These are phyloP conservation scores for Asterophora lycoperdoides DNA, from an alignment of 768 basidiomycete genomes.

Conservation along the genomic window DNA sequence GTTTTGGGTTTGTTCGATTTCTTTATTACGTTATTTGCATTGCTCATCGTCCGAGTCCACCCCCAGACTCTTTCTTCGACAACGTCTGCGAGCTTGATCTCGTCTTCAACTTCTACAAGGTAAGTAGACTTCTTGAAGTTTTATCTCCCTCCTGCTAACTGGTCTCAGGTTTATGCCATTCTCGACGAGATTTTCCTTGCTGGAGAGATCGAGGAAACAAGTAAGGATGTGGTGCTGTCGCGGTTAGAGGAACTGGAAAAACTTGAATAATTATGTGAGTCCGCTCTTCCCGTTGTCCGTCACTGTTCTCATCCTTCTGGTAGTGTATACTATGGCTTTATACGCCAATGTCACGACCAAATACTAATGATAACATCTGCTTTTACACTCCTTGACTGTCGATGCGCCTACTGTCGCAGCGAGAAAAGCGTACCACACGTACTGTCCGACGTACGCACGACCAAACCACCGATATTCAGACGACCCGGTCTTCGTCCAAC, in stretches of 20 bases:
- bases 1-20: constrained; percentile 68
- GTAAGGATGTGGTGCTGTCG: constrained; percentile 90
- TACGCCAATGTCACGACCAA: background rate
- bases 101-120: constrained; percentile 99
- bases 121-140: constrained; percentile 21
- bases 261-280: constrained; percentile 52
- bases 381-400: background rate
- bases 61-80: constrained; percentile 91
- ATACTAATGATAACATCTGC: constrained; percentile 13
- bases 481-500: background rate
- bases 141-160: background rate
- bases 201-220: constrained; percentile 97
- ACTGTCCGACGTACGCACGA: constrained; percentile 12
- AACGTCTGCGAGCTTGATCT: constrained; percentile 98
- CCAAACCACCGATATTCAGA: background rate
- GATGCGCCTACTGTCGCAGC: background rate
- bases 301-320: background rate
- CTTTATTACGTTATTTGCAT: constrained; percentile 1
- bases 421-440: background rate
- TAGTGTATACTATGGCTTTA: constrained; percentile 1
- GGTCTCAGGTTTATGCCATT: constrained; percentile 86
- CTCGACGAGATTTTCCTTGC: constrained; percentile 98
- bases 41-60: constrained; percentile 2
- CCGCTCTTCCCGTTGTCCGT: background rate
- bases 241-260: constrained; percentile 92